Evolutionary conservation across 768 basidiomycete species (phyloP).

Genomic region (Tricholoma sp.): DNA sequence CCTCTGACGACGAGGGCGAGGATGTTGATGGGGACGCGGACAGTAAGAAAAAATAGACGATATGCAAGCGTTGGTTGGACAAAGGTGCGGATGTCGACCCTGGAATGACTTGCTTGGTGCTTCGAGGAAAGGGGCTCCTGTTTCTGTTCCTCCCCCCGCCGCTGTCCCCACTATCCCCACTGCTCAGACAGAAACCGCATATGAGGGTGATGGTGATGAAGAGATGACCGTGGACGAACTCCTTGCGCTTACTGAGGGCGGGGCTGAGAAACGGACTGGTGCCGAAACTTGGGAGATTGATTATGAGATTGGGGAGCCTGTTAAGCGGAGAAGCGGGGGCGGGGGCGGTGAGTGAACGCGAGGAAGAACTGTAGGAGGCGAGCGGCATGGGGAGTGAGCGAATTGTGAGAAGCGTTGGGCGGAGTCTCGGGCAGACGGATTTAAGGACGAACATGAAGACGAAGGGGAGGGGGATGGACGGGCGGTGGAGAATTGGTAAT

Average conservation of each 20-base stretch:
- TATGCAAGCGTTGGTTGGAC: constrained; percentile 9
- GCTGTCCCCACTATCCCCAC: not conserved
- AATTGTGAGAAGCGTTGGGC: not conserved
- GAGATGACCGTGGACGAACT: constrained; percentile 17
- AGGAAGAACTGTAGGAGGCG: no score
- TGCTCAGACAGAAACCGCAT: not conserved
- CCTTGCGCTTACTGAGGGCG: not conserved
- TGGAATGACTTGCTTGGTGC: not conserved
- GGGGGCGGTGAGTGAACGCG: not conserved
- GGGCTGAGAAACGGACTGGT: not conserved
- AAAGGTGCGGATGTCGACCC: not conserved
- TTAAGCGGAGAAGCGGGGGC: constrained; percentile 3
- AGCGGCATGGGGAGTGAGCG: not conserved
- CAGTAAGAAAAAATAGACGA: constrained; percentile 11
- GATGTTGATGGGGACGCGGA: not conserved
- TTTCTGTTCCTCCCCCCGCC: not conserved
- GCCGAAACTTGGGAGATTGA: constrained; percentile 12
- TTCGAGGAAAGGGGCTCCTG: no score
- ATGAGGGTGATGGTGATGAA: constrained; percentile 2
- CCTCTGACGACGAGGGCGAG: not conserved
- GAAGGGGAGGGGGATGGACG: constrained; percentile 1
- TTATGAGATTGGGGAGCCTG: constrained; percentile 4
- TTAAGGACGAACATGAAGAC: not conserved
- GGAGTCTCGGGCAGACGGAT: not conserved
- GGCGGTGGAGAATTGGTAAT: constrained; percentile 1